Percentiles rank a stretch among this genome's conserved stretches.
Evolutionary conservation across 208 protist genomes (phyloP).

Genomic region (Jaenimonas drosophilae): DNA sequence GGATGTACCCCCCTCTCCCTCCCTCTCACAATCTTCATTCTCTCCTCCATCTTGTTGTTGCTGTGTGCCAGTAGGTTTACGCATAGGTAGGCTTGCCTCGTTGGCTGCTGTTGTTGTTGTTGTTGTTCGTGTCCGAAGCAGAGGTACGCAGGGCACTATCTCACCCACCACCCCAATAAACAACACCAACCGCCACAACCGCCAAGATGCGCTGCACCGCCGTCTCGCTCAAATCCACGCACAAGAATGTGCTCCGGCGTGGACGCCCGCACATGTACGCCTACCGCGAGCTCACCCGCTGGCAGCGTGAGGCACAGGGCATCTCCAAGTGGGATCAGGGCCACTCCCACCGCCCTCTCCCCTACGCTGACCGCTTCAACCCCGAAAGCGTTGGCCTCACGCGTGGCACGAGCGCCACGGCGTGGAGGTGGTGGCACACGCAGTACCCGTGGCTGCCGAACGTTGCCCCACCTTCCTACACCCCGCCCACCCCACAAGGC

Average conservation of each 20-base stretch:
- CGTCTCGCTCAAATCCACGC: constrained; percentile 47
- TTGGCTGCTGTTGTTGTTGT: too few species aligned
- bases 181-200: too few species aligned
- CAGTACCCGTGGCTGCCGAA: constrained; percentile 89
- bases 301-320: constrained; percentile 86
- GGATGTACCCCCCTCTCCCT: too few species aligned
- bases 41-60: too few species aligned
- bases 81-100: constrained; percentile 1
- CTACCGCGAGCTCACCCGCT: constrained; percentile 83
- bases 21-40: too few species aligned
- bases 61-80: too few species aligned
- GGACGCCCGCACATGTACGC: constrained; percentile 77
- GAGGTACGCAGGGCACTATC: too few species aligned
- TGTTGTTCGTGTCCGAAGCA: too few species aligned
- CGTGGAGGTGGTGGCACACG: constrained; percentile 89
- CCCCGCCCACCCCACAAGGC: constrained; percentile 14
- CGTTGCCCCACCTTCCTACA: constrained; percentile 46
- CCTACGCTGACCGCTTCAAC: constrained; percentile 80
- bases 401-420: constrained; percentile 59
- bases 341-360: constrained; percentile 77
- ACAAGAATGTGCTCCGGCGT: constrained; percentile 77
- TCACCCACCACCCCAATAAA: constrained; percentile 2
- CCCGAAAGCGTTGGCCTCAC: constrained; percentile 77
- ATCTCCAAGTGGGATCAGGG: constrained; percentile 83
- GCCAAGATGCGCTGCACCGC: constrained; percentile 26